Percentiles rank a stretch among this genome's conserved stretches.
phyloP scores from a whole-genome alignment of 1,284 basidiomycete genomes.

The Fomes fomentarius region DNA sequence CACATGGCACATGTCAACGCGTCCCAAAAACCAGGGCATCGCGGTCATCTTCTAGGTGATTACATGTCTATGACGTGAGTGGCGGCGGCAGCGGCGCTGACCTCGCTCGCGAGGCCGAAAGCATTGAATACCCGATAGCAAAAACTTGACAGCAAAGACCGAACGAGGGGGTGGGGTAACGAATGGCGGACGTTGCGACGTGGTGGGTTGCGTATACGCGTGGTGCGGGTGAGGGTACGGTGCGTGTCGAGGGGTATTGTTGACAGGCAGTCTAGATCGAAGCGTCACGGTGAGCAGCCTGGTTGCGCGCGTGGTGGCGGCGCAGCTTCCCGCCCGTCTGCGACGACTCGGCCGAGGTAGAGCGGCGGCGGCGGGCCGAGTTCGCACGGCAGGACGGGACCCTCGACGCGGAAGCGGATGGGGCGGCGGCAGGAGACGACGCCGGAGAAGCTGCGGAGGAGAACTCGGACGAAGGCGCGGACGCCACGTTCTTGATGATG shows the following conservation, averaged over 20 bases:
- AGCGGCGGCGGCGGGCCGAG: constrained; percentile 13
- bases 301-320: constrained; percentile 26
- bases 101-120: constrained; percentile 16
- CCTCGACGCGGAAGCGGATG: constrained; percentile 5
- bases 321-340: constrained; percentile 3
- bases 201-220: constrained; percentile 5
- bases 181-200: constrained; percentile 11
- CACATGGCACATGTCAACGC: not conserved
- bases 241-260: not conserved
- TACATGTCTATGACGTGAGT: constrained; percentile 14
- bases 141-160: not conserved
- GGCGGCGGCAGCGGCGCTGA: constrained; percentile 2
- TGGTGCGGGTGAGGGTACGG: not conserved
- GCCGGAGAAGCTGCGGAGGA: constrained; percentile 2
- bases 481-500: not conserved
- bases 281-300: constrained; percentile 12
- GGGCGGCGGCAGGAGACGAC: constrained; percentile 3
- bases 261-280: constrained; percentile 10
- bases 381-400: constrained; percentile 7
- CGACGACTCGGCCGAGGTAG: constrained; percentile 1
- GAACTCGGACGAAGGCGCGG: not conserved
- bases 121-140: constrained; percentile 11
- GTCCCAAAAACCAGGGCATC: constrained; percentile 15
- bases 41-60: constrained; percentile 11
- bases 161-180: constrained; percentile 9